Evolutionary conservation across 495 filamentous ascomycete species (phyloP).

Genomic region (Bryoglossum gracile): DNA sequence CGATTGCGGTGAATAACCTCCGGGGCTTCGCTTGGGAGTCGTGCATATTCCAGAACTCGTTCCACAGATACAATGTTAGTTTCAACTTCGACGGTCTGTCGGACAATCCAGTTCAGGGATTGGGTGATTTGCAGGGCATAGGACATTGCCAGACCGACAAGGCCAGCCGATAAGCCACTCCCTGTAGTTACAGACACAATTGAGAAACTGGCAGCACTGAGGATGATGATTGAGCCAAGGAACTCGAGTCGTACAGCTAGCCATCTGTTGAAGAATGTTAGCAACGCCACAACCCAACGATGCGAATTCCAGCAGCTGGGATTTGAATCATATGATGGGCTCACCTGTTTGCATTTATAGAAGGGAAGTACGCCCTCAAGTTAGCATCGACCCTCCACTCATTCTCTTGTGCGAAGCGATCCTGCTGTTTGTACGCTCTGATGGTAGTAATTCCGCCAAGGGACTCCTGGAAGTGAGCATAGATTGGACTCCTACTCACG

Average conservation of each 20-base stretch:
- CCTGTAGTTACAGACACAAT: conserved; percentile 73
- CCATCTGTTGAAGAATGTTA: conserved; percentile 51
- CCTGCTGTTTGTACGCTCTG: conserved; percentile 85
- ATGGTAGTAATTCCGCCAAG: conserved; percentile 95
- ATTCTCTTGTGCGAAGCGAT: conserved; percentile 84
- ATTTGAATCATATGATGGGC: no score
- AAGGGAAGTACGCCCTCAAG: conserved; percentile 90
- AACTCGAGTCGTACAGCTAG: conserved; percentile 93
- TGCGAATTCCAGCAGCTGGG: no score
- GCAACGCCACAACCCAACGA: not conserved
- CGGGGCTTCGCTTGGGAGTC: conserved; percentile 87
- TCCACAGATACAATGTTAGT: conserved; percentile 99
- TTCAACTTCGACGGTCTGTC: conserved; percentile 98
- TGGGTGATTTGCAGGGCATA: conserved; percentile 96
- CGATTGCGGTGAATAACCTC: conserved; percentile 85
- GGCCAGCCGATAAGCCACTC: conserved; percentile 59
- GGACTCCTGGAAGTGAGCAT: conserved; percentile 97
- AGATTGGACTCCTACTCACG: conserved; percentile 90
- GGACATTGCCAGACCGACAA: conserved; percentile 92
- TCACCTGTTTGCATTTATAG: conserved; percentile 74
- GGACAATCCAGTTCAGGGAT: conserved; percentile 99
- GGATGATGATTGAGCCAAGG: conserved; percentile 90
- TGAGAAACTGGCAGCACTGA: conserved; percentile 75
- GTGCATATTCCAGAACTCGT: conserved; percentile 92
- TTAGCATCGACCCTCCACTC: conserved; percentile 98